Conservation (phyloP, 805 yeast genomes). For the Yamadazyma nakazawae region DNA sequence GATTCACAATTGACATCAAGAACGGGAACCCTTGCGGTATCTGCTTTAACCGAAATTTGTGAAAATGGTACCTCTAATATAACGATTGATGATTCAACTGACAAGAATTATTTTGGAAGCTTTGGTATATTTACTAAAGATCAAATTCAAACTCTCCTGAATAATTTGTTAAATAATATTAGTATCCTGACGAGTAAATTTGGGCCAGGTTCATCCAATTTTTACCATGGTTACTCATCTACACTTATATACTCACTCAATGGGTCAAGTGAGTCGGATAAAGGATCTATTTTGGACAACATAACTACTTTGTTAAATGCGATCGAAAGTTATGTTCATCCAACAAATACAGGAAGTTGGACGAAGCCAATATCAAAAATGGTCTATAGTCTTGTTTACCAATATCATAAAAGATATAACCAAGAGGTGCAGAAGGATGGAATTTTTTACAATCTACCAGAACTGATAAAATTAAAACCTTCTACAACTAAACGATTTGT, state of each 20-base stretch:
- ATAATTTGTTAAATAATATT: constrained; percentile 45
- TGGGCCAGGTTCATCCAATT: constrained; percentile 39
- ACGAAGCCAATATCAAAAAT: constrained; percentile 64
- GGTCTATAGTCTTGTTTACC: constrained; percentile 55
- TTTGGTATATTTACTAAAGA: constrained; percentile 62
- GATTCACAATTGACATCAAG: constrained; percentile 67
- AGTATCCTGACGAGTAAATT: constrained; percentile 49
- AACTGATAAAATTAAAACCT: constrained; percentile 29
- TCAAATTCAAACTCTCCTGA: constrained; percentile 61
- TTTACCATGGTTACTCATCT: constrained; percentile 42
- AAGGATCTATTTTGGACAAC: constrained; percentile 48
- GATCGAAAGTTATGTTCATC: constrained; percentile 80
- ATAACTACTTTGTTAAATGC: constrained; percentile 61
- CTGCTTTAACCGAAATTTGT: constrained; percentile 35
- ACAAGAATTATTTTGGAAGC: constrained; percentile 30
- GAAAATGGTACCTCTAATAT: constrained; percentile 14
- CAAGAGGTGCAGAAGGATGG: constrained; percentile 44
- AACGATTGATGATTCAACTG: neutral
- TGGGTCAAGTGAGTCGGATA: constrained; percentile 41
- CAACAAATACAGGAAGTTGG: constrained; percentile 94
- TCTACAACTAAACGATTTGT: constrained; percentile 44
- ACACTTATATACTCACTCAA: constrained; percentile 59
- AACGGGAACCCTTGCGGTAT: constrained; percentile 57
- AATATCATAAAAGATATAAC: constrained; percentile 56
- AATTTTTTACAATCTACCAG: constrained; percentile 21